These are phyloP conservation scores for Spizellomyces punctatus DNA, from an alignment of 192 early-diverging fungal species.

Conservation along the genomic window DNA sequence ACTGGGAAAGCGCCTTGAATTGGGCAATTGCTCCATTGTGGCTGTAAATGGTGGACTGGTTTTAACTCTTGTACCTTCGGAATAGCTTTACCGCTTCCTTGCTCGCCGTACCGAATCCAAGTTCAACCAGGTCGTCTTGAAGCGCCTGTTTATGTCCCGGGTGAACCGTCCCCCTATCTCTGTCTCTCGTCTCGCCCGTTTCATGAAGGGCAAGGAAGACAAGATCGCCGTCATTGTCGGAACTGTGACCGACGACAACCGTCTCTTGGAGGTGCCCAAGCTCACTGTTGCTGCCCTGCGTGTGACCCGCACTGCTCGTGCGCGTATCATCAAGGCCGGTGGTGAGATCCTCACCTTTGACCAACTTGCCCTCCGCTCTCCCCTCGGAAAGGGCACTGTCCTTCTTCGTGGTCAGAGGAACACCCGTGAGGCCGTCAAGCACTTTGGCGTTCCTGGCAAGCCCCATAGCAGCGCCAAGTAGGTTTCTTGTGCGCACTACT, in stretches of 20 bases:
- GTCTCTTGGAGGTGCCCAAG: slow-evolving; percentile 92
- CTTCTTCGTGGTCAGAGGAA: slow-evolving; percentile 95
- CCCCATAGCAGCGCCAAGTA: slow-evolving; percentile 69
- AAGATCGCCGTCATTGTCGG: slow-evolving; percentile 96
- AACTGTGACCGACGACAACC: slow-evolving; percentile 95
- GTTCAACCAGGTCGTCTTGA: slow-evolving; percentile 99
- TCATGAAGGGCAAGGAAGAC: slow-evolving; percentile 77
- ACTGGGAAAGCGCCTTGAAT: neutral
- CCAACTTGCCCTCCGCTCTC: slow-evolving; percentile 98
- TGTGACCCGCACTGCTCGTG: slow-evolving; percentile 94
- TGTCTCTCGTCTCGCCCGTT: slow-evolving; percentile 81
- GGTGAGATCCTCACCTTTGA: slow-evolving; percentile 98
- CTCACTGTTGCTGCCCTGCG: slow-evolving; percentile 93
- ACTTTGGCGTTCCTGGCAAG: slow-evolving; percentile 90
- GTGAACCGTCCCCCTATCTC: slow-evolving; percentile 96
- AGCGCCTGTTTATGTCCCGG: slow-evolving; percentile 98
- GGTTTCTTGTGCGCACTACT: slow-evolving; percentile 9
- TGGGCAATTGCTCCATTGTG: neutral
- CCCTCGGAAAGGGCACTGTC: slow-evolving; percentile 92
- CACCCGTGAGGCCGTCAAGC: slow-evolving; percentile 97
- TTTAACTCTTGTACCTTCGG: neutral
- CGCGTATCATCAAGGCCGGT: slow-evolving; percentile 97
- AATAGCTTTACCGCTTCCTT: slow-evolving; percentile 95
- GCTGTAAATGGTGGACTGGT: neutral
- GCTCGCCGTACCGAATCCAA: slow-evolving; percentile 96